Evolutionary conservation across 139 green algal species (phyloP).

Genomic region (Tetradesmus lagerheimii): DNA sequence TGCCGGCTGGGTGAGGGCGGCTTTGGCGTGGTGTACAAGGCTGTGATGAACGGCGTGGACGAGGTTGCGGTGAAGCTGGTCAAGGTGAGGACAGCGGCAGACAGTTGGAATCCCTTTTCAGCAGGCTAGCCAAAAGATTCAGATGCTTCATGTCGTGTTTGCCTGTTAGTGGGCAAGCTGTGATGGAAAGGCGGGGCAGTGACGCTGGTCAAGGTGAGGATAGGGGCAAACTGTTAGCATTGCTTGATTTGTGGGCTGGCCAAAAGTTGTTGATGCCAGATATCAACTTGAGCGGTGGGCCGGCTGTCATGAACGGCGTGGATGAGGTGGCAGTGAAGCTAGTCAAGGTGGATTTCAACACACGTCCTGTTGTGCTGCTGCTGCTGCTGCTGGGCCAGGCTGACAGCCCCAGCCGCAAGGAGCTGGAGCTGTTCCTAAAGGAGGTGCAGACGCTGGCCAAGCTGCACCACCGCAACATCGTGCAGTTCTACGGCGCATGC

Average conservation of each 20-base stretch:
- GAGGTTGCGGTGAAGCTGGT: slow-evolving; percentile 85
- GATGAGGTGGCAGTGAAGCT: slow-evolving; percentile 85
- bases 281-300: no score
- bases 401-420: slow-evolving; percentile 60
- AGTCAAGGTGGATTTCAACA: slow-evolving; percentile 73
- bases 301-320: slow-evolving; percentile 75
- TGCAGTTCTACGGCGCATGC: slow-evolving; percentile 82
- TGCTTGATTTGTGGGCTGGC: no score
- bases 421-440: slow-evolving; percentile 69
- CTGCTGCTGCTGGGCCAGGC: slow-evolving; percentile 38
- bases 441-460: slow-evolving; percentile 65
- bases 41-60: slow-evolving; percentile 76
- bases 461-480: slow-evolving; percentile 80
- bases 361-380: not conserved
- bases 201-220: no score
- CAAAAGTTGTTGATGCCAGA: no score
- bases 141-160: no score
- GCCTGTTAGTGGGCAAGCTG: no score
- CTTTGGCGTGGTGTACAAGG: slow-evolving; percentile 82
- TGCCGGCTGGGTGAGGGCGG: slow-evolving; percentile 76
- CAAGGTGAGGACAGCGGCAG: slow-evolving; percentile 50
- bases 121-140: no score
- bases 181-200: no score
- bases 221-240: no score
- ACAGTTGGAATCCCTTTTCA: no score